phyloP scores from a whole-genome alignment of 192 early-diverging fungal genomes.

The Gamsiella multidivaricata region DNA sequence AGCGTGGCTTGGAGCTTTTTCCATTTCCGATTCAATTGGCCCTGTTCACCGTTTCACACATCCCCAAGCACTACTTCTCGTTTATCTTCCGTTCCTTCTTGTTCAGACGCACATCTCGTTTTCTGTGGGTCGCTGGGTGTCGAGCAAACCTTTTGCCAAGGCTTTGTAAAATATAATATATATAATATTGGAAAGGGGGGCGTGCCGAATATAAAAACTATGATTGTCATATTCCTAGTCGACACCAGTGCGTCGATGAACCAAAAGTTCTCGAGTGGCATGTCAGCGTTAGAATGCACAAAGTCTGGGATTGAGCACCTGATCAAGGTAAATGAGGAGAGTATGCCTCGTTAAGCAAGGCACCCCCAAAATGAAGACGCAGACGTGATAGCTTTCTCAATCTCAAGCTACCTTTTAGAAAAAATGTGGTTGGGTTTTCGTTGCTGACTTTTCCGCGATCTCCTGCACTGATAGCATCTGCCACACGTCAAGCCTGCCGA shows the following conservation, averaged over 20 bases:
- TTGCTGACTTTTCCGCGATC: background rate
- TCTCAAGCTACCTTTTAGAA: too few species aligned
- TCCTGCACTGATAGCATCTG: conserved; percentile 16
- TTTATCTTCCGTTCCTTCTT: background rate
- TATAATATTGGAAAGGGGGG: background rate
- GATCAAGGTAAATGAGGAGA: conserved; percentile 62
- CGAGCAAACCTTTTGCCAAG: background rate
- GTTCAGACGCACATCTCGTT: background rate
- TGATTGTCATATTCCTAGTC: conserved; percentile 80
- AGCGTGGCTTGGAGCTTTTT: too few species aligned
- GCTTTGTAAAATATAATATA: background rate
- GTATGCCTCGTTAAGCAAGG: background rate
- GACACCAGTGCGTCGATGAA: conserved; percentile 90
- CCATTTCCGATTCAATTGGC: too few species aligned
- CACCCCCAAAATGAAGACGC: background rate
- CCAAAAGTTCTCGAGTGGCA: conserved; percentile 64
- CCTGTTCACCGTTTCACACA: too few species aligned
- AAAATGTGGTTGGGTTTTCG: too few species aligned
- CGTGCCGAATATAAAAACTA: background rate
- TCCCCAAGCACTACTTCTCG: background rate
- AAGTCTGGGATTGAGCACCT: conserved; percentile 84
- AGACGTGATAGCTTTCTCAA: too few species aligned
- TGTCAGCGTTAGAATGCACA: conserved; percentile 76
- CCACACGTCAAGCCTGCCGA: conserved; percentile 55
- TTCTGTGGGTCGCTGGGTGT: background rate